A percentile compares a stretch with the other conserved stretches of the same genome.
Evolutionary conservation across 2,329 filamentous ascomycete genomes (phyloP).

Genomic region (Aspergillus sp.): DNA sequence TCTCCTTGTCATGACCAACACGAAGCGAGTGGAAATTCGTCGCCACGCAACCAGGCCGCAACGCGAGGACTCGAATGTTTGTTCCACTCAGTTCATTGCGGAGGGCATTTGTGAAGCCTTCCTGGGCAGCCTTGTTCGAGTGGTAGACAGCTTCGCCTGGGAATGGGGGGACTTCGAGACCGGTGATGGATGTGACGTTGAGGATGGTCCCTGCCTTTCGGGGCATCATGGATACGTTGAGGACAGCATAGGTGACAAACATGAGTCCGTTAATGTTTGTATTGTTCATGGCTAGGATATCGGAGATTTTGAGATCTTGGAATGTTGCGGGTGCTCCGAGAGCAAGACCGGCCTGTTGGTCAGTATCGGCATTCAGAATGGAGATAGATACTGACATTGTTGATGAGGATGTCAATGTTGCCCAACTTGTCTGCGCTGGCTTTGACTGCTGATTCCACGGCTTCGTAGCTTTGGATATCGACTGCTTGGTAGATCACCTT

Average conservation of each 20-base stretch:
- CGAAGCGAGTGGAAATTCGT: conserved; percentile 46
- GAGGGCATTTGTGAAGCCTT: conserved; percentile 47
- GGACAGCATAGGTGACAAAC: conserved; percentile 41
- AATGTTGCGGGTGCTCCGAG: conserved; percentile 43
- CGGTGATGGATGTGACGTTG: conserved; percentile 46
- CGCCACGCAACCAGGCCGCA: conserved; percentile 45
- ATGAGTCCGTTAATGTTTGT: conserved; percentile 49
- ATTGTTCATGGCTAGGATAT: conserved; percentile 42
- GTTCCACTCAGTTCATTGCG: conserved; percentile 44
- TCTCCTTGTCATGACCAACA: conserved; percentile 40
- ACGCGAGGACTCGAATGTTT: conserved; percentile 43
- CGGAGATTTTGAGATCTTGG: conserved; percentile 35
- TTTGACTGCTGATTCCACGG: conserved; percentile 22
- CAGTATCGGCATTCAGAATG: not conserved
- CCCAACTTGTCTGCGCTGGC: conserved; percentile 28
- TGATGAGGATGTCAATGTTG: conserved; percentile 43
- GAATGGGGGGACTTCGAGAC: conserved; percentile 45
- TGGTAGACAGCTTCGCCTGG: conserved; percentile 48
- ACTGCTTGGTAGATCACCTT: conserved; percentile 10
- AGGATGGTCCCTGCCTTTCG: conserved; percentile 42
- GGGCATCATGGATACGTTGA: conserved; percentile 41
- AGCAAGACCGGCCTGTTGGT: conserved; percentile 40
- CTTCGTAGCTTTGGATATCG: conserved; percentile 14
- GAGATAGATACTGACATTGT: conserved; percentile 29
- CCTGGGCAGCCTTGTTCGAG: conserved; percentile 43